Percentiles rank a stretch among this genome's conserved stretches.
These are phyloP conservation scores for Sugiyamaella paludigena DNA, from an alignment of 1,139 yeast genomes.

Conservation along the genomic window DNA sequence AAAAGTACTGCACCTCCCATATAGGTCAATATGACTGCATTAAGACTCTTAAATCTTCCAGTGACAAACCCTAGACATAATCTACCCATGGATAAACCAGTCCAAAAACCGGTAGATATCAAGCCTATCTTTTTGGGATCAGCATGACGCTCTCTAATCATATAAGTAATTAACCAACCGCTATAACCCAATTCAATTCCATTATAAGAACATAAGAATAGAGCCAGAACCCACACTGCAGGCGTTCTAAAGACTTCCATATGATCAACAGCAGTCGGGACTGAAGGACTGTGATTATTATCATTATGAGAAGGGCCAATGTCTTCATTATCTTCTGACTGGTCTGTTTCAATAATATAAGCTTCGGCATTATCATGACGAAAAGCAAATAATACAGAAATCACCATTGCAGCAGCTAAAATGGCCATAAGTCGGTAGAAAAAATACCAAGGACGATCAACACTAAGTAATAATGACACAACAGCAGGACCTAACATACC, in stretches of 20 bases:
- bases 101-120: conserved; percentile 69
- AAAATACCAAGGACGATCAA: conserved; percentile 54
- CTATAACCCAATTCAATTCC: conserved; percentile 69
- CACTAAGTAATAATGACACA: conserved; percentile 49
- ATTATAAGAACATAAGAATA: conserved; percentile 58
- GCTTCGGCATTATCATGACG: conserved; percentile 20
- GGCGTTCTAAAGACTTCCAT: conserved; percentile 13
- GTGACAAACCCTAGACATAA: conserved; percentile 42
- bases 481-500: conserved; percentile 58
- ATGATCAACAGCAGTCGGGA: conserved; percentile 11
- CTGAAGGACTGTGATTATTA: not conserved
- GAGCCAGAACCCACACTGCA: conserved; percentile 52
- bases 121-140: conserved; percentile 50
- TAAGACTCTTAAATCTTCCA: conserved; percentile 31
- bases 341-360: conserved; percentile 16
- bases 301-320: not conserved
- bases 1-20: conserved; percentile 25
- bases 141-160: conserved; percentile 55
- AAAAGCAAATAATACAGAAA: conserved; percentile 18
- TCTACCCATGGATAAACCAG: conserved; percentile 63
- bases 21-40: conserved; percentile 25
- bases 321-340: conserved; percentile 2
- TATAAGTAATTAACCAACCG: conserved; percentile 67
- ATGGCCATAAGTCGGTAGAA: conserved; percentile 43
- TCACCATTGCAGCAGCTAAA: conserved; percentile 27